Conservation (phyloP, 2,329 filamentous ascomycete genomes). For the Trichophyton simii region DNA sequence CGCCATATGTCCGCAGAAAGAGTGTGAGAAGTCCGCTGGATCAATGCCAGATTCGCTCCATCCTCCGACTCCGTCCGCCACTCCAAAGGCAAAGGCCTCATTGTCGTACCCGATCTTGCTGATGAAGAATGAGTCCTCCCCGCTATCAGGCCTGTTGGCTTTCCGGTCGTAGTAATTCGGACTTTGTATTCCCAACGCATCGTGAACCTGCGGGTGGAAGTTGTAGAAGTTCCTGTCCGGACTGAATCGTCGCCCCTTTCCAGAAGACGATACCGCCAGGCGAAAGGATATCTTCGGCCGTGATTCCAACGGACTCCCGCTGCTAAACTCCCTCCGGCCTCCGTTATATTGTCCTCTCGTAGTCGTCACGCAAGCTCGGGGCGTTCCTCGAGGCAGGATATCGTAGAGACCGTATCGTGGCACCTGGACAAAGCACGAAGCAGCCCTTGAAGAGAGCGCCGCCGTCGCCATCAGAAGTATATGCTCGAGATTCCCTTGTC, state of each 20-base stretch:
- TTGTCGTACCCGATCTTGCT: constrained; percentile 55
- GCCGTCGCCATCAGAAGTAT: constrained; percentile 3
- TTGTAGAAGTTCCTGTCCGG: constrained; percentile 58
- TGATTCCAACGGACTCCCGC: constrained; percentile 16
- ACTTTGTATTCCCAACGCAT: constrained; percentile 27
- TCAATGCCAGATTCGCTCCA: constrained; percentile 90
- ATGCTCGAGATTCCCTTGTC: neutral
- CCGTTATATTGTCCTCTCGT: neutral
- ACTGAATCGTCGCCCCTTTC: constrained; percentile 57
- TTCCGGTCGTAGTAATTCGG: constrained; percentile 44
- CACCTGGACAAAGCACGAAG: neutral
- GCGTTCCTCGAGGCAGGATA: neutral
- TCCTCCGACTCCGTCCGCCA: constrained; percentile 90
- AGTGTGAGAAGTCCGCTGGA: constrained; percentile 88
- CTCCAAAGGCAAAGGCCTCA: constrained; percentile 58
- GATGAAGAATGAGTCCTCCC: constrained; percentile 95
- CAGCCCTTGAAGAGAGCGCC: neutral
- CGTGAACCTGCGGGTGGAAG: constrained; percentile 45
- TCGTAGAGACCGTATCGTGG: neutral
- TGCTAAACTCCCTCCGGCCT: constrained; percentile 20
- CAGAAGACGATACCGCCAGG: constrained; percentile 62
- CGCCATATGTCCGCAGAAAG: constrained; percentile 87
- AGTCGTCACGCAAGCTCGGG: neutral
- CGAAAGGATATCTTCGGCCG: constrained; percentile 48
- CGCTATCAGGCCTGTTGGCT: constrained; percentile 58